These are phyloP conservation scores for Senna tora DNA, from an alignment of 306 rosid species.

Conservation along the genomic window DNA sequence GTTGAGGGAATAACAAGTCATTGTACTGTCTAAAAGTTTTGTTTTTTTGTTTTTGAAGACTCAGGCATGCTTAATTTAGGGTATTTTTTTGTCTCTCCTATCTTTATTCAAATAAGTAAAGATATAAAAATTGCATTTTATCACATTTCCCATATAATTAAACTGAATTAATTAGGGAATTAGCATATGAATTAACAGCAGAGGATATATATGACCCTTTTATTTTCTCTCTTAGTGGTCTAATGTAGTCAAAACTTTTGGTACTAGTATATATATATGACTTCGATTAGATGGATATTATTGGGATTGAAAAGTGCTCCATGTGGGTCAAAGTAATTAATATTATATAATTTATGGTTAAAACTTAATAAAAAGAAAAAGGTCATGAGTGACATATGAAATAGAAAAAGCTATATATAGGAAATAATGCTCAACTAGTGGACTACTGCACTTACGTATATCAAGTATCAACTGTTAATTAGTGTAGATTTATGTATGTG, in stretches of 20 bases:
- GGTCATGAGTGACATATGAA: neutral
- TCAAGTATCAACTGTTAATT: neutral
- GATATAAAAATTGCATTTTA: no score
- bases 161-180: no score
- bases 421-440: conserved; percentile 37
- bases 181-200: neutral
- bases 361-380: neutral
- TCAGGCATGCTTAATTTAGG: no score
- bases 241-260: neutral
- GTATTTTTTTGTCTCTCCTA: no score
- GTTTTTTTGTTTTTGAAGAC: no score
- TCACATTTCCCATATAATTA: no score
- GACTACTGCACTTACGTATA: conserved; percentile 29
- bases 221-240: neutral
- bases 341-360: conserved; percentile 31
- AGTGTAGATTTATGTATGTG: conserved; percentile 1
- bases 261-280: neutral
- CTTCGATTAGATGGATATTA: neutral
- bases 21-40: no score
- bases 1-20: conserved; percentile 13
- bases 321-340: conserved; percentile 35
- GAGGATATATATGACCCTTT: neutral
- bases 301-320: neutral
- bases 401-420: conserved; percentile 4
- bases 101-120: no score